phyloP scores from a whole-genome alignment of 352 stramenopile species.

The Phytophthora nicotianae region DNA sequence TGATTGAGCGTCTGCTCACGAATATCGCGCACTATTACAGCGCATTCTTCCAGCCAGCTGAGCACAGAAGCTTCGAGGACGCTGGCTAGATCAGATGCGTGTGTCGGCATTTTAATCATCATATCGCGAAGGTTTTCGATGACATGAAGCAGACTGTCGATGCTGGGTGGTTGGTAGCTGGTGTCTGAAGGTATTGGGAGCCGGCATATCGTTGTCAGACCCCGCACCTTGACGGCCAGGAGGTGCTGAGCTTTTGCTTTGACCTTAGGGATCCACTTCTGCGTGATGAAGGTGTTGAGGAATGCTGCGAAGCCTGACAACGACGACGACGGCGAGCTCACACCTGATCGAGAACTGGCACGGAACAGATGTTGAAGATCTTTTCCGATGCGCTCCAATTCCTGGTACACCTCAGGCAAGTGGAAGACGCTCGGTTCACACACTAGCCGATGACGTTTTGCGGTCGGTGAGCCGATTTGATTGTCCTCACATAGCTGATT shows the following conservation, averaged over 20 bases:
- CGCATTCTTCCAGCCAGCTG: constrained; percentile 78
- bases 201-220: constrained; percentile 44
- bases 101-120: constrained; percentile 72
- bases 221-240: constrained; percentile 59
- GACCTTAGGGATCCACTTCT: constrained; percentile 83
- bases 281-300: constrained; percentile 64
- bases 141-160: constrained; percentile 80
- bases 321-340: constrained; percentile 16
- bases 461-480: constrained; percentile 28
- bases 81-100: constrained; percentile 59
- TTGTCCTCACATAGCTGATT: constrained; percentile 35
- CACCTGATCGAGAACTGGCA: constrained; percentile 15
- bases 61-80: constrained; percentile 69
- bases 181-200: constrained; percentile 73
- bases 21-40: constrained; percentile 75
- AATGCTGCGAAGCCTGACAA: constrained; percentile 54
- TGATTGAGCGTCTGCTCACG: constrained; percentile 79
- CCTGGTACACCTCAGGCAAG: constrained; percentile 73
- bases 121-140: constrained; percentile 68
- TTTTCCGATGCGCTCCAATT: constrained; percentile 64
- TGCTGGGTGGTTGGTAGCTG: constrained; percentile 74
- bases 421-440: constrained; percentile 82
- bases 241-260: constrained; percentile 75
- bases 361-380: constrained; percentile 62
- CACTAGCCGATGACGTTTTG: constrained; percentile 35